These are phyloP conservation scores for Phaseolus coccineus DNA, from an alignment of 331 rosid species.

Conservation along the genomic window DNA sequence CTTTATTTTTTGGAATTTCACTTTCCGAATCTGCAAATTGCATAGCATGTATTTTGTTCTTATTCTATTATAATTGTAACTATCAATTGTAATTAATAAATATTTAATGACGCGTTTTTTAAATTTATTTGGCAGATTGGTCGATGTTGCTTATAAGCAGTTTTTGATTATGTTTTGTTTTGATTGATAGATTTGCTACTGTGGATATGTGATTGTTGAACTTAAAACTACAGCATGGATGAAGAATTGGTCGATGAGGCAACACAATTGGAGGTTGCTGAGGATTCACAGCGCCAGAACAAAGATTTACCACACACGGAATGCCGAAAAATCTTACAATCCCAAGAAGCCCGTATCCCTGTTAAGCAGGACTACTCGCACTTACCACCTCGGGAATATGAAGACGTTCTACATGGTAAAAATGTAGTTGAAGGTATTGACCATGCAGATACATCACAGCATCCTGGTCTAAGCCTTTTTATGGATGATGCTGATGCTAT, in stretches of 20 bases:
- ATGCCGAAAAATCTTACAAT: slow-evolving; percentile 48
- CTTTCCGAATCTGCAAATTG: slow-evolving; percentile 33
- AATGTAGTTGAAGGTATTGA: slow-evolving; percentile 43
- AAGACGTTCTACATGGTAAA: slow-evolving; percentile 53
- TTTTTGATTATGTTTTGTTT: slow-evolving; percentile 34
- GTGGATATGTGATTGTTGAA: slow-evolving; percentile 50
- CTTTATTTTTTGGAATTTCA: slow-evolving; percentile 27
- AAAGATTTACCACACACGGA: slow-evolving; percentile 58
- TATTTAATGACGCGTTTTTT: background rate
- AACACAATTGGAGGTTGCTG: slow-evolving; percentile 50
- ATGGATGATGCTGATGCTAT: slow-evolving; percentile 55
- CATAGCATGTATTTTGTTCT: background rate
- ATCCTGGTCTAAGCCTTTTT: slow-evolving; percentile 44
- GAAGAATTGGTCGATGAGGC: slow-evolving; percentile 68
- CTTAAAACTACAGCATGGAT: slow-evolving; percentile 60
- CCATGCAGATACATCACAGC: slow-evolving; percentile 53
- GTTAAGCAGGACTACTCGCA: slow-evolving; percentile 34
- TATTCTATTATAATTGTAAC: background rate
- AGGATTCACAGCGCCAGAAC: slow-evolving; percentile 59
- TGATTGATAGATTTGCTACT: slow-evolving; percentile 43
- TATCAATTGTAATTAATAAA: background rate
- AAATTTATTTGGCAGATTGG: slow-evolving; percentile 34
- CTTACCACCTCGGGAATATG: slow-evolving; percentile 46
- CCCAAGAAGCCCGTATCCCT: slow-evolving; percentile 53
- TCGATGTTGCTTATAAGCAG: background rate